Evolutionary conservation across 2,329 filamentous ascomycete species (phyloP).

Genomic region (Periconia macrospinosa): DNA sequence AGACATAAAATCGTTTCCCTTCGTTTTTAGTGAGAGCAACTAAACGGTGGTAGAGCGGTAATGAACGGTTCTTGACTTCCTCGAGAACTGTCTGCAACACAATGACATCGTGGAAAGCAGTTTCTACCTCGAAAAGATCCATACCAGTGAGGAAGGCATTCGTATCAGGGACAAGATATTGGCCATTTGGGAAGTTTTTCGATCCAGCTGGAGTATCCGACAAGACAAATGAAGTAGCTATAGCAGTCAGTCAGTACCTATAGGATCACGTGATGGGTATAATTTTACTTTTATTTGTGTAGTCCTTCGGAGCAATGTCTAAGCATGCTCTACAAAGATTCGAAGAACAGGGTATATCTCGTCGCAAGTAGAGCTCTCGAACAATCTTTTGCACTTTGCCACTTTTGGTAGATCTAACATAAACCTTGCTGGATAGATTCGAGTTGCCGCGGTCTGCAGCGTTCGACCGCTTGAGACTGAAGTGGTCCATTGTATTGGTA

Average conservation of each 20-base stretch:
- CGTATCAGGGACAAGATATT: conserved; percentile 94
- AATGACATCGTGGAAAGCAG: conserved; percentile 94
- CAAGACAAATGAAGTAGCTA: conserved; percentile 81
- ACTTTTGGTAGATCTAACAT: conserved; percentile 89
- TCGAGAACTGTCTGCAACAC: conserved; percentile 95
- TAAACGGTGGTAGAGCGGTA: conserved; percentile 92
- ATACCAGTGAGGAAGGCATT: conserved; percentile 95
- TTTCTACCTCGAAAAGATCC: conserved; percentile 92
- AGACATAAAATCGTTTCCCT: conserved; percentile 96
- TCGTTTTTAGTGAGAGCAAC: conserved; percentile 91
- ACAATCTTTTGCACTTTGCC: conserved; percentile 99
- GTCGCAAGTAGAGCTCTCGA: conserved; percentile 89
- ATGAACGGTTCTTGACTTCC: conserved; percentile 88
- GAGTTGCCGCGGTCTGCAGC: conserved; percentile 59
- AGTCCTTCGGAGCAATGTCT: conserved; percentile 74
- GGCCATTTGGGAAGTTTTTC: conserved; percentile 78
- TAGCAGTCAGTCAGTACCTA: conserved; percentile 17
- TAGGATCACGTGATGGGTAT: conserved; percentile 8
- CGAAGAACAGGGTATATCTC: conserved; percentile 97
- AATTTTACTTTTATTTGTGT: conserved; percentile 69
- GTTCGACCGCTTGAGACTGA: conserved; percentile 62
- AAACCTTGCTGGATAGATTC: conserved; percentile 93
- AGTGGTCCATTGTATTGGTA: conserved; percentile 35
- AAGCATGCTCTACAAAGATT: conserved; percentile 80
- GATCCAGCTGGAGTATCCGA: conserved; percentile 87